Conservation (phyloP, 257 asterid species). For the Nicotiana paniculata region DNA sequence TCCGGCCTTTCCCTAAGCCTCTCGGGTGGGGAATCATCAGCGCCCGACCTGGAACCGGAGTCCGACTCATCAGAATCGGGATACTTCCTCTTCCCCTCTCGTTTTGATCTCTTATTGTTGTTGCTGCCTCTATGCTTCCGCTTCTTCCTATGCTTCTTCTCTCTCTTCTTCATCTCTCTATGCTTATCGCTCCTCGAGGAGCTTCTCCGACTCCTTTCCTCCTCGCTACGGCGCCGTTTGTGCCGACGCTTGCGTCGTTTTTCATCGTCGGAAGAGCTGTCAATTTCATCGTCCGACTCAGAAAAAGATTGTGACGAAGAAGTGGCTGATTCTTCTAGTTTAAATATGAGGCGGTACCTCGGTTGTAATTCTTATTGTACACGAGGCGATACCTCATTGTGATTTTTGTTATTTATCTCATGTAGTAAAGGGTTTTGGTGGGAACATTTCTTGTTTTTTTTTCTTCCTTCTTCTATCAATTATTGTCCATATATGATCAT, state of each 20-base stretch:
- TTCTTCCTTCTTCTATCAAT: no score
- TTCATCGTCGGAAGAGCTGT: neutral
- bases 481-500: no score
- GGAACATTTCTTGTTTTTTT: no score
- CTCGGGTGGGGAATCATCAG: slow-evolving; percentile 29
- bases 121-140: no score
- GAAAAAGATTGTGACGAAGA: neutral
- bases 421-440: no score
- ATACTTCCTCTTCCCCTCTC: slow-evolving; percentile 26
- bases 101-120: slow-evolving; percentile 11
- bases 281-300: neutral
- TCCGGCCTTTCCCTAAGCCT: slow-evolving; percentile 32
- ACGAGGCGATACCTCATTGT: no score
- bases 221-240: slow-evolving; percentile 26
- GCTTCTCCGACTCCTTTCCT: slow-evolving; percentile 16
- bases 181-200: slow-evolving; percentile 16
- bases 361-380: no score
- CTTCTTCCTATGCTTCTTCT: no score
- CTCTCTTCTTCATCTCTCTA: slow-evolving; percentile 27
- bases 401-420: no score
- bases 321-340: slow-evolving; percentile 5
- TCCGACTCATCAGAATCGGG: slow-evolving; percentile 34
- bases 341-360: no score
- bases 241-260: slow-evolving; percentile 16
- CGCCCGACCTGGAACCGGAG: slow-evolving; percentile 25